Evolutionary conservation across 2,329 filamentous ascomycete species (phyloP).

Genomic region (Byssochlamys sp.): DNA sequence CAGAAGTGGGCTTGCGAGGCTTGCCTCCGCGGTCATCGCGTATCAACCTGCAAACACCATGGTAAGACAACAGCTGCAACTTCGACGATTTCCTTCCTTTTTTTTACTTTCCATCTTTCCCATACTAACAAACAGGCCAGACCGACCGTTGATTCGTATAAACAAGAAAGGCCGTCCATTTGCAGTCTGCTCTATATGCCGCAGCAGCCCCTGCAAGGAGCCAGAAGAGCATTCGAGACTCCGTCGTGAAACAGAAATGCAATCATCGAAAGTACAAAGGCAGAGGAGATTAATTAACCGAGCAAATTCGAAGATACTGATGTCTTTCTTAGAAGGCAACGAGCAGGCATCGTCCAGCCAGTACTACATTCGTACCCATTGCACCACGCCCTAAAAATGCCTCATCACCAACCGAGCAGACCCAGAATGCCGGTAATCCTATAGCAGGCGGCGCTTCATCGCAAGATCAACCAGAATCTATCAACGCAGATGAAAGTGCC

Average conservation of each 20-base stretch:
- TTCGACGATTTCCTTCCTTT: not conserved
- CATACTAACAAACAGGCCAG: slow-evolving; percentile 36
- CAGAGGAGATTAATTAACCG: slow-evolving; percentile 1
- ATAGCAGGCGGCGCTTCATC: not conserved
- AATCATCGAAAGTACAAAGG: slow-evolving; percentile 20
- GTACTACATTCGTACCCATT: not conserved
- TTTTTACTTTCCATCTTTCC: not conserved
- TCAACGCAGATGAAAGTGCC: not conserved
- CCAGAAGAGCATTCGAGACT: slow-evolving; percentile 74
- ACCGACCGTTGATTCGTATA: slow-evolving; percentile 83
- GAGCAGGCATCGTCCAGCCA: not conserved
- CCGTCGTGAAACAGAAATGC: slow-evolving; percentile 25
- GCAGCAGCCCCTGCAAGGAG: slow-evolving; percentile 73
- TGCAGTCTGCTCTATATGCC: slow-evolving; percentile 90
- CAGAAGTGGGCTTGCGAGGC: slow-evolving; percentile 1
- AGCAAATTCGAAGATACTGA: slow-evolving; percentile 3
- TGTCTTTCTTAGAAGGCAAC: not conserved
- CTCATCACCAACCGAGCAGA: not conserved
- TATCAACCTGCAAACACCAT: not conserved
- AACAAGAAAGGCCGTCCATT: slow-evolving; percentile 95
- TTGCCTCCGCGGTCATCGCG: slow-evolving; percentile 1
- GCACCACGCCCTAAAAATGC: not conserved
- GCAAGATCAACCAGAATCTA: not conserved
- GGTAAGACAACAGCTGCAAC: not conserved
- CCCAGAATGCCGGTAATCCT: not conserved